Percentiles rank a stretch among this genome's conserved stretches.
phyloP scores from a whole-genome alignment of 805 yeast genomes.

The Wickerhamomyces canadensis region DNA sequence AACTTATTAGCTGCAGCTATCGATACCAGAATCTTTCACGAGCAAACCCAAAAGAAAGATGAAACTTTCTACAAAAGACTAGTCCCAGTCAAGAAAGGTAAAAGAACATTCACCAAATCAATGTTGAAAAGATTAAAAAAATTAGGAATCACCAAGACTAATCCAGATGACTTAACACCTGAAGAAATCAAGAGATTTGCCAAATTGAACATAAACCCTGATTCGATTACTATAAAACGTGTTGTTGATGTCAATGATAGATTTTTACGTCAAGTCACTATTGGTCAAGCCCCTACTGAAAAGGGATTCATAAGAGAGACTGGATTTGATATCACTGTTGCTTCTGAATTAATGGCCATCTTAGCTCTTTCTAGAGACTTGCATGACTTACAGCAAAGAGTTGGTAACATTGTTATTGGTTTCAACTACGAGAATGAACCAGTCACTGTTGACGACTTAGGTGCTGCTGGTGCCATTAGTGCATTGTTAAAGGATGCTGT shows the following conservation, averaged over 20 bases:
- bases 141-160: constrained; percentile 61
- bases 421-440: constrained; percentile 65
- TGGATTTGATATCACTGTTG: constrained; percentile 82
- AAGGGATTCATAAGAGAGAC: constrained; percentile 66
- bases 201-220: constrained; percentile 72
- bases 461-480: constrained; percentile 82
- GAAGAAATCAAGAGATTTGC: constrained; percentile 65
- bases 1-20: constrained; percentile 80
- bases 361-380: constrained; percentile 68
- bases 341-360: constrained; percentile 83
- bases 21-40: constrained; percentile 84
- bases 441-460: constrained; percentile 76
- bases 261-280: constrained; percentile 69
- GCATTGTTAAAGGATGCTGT: constrained; percentile 78
- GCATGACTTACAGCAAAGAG: constrained; percentile 66
- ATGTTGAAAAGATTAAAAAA: constrained; percentile 64
- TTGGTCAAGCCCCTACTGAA: constrained; percentile 81
- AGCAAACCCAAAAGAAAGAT: constrained; percentile 63
- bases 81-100: constrained; percentile 71
- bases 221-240: constrained; percentile 74
- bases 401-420: constrained; percentile 73
- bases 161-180: constrained; percentile 66
- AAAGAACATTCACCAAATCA: constrained; percentile 58
- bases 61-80: constrained; percentile 68
- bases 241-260: constrained; percentile 84